Conservation (phyloP, 148 eudicot species). For the Selenicereus undatus region DNA sequence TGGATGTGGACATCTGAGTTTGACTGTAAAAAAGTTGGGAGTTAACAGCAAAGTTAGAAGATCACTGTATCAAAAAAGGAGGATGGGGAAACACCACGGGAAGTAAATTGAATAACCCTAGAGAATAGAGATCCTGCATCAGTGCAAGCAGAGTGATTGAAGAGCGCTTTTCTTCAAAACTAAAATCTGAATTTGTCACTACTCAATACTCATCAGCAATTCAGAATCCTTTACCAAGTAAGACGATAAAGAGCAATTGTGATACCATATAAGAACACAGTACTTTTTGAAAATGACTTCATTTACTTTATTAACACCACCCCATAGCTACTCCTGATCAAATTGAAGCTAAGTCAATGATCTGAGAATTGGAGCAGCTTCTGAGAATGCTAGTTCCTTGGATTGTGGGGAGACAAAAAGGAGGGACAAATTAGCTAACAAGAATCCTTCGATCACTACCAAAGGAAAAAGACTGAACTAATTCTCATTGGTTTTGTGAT, state of each 20-base stretch:
- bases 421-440: no score
- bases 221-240: not conserved
- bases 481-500: no score
- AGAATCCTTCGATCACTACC: no score
- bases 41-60: constrained; percentile 3
- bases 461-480: no score
- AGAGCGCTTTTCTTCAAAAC: not conserved
- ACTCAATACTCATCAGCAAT: not conserved
- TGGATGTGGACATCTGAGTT: constrained; percentile 67
- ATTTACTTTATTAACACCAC: no score
- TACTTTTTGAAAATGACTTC: no score
- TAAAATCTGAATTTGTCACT: not conserved
- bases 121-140: not conserved
- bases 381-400: no score
- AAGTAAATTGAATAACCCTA: not conserved
- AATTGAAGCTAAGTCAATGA: no score
- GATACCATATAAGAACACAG: no score
- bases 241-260: not conserved
- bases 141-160: not conserved
- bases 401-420: no score
- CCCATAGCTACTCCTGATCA: no score
- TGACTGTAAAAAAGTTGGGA: constrained; percentile 36
- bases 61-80: not conserved
- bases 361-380: no score
- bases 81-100: not conserved